A percentile compares a stretch with the other conserved stretches of the same genome.
Conservation (phyloP, 345 rosid species). For the Populus pruinosa region DNA sequence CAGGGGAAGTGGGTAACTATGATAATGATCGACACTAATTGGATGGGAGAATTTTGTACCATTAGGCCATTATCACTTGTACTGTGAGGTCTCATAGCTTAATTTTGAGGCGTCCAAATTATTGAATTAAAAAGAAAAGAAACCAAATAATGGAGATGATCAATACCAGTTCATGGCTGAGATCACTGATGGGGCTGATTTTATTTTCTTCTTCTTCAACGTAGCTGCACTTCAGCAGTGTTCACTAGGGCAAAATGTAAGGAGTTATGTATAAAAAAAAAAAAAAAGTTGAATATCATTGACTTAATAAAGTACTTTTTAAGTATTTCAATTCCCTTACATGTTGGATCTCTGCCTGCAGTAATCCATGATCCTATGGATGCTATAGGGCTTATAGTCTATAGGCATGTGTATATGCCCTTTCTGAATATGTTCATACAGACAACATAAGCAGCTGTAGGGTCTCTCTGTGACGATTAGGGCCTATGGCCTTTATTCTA, state of each 20-base stretch:
- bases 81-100: no score
- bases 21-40: no score
- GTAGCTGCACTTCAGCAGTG: no score
- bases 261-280: background rate
- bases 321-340: background rate
- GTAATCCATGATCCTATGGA: background rate
- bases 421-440: background rate
- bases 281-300: background rate
- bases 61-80: no score
- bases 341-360: no score
- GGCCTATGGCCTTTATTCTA: slow-evolving; percentile 16
- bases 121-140: background rate
- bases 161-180: background rate
- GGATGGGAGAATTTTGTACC: no score
- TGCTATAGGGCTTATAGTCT: background rate
- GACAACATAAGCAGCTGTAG: background rate
- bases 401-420: background rate
- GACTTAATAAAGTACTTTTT: background rate
- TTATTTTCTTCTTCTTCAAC: no score
- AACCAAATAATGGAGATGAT: background rate
- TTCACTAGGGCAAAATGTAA: background rate
- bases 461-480: slow-evolving; percentile 3
- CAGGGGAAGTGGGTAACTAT: no score
- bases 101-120: background rate
- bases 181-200: background rate